These are phyloP conservation scores for Lecanicillium sp. DNA, from an alignment of 2,329 filamentous ascomycete species.

Conservation along the genomic window DNA sequence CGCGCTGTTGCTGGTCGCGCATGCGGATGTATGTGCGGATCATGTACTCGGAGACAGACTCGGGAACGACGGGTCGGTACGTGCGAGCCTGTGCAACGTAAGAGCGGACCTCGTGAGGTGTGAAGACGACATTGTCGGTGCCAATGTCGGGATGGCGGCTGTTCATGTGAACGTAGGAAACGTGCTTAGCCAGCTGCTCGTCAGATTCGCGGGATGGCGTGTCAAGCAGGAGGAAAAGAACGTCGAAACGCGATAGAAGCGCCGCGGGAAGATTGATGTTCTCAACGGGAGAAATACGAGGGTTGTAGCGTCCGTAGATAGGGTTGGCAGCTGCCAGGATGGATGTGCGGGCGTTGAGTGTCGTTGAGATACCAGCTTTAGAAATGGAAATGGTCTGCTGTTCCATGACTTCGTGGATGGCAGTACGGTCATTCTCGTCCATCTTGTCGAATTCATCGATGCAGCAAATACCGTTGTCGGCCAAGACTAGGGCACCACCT, in stretches of 20 bases:
- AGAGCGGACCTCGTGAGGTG: constrained; percentile 86
- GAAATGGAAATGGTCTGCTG: constrained; percentile 82
- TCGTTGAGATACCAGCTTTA: constrained; percentile 63
- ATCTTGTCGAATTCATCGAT: constrained; percentile 89
- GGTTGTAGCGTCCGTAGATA: constrained; percentile 96
- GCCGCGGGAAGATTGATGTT: constrained; percentile 99
- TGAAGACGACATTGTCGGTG: constrained; percentile 62
- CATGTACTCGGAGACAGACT: constrained; percentile 87
- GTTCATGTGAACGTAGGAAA: constrained; percentile 95
- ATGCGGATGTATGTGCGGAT: constrained; percentile 94
- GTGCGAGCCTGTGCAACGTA: constrained; percentile 91
- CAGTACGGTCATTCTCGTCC: constrained; percentile 75
- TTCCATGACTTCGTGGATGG: constrained; percentile 84
- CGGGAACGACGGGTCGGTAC: constrained; percentile 79
- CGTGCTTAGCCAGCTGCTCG: constrained; percentile 89
- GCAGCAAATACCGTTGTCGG: constrained; percentile 78
- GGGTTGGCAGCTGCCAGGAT: constrained; percentile 96
- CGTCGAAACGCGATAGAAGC: constrained; percentile 90
- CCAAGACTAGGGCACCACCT: constrained; percentile 69
- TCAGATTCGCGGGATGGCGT: constrained; percentile 84
- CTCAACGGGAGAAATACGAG: constrained; percentile 90
- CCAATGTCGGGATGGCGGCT: constrained; percentile 76
- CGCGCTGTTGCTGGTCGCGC: constrained; percentile 82
- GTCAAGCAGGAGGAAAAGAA: constrained; percentile 94
- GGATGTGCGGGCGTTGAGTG: constrained; percentile 89